Evolutionary conservation across 2,329 filamentous ascomycete species (phyloP).

Genomic region (Didymella sp.): DNA sequence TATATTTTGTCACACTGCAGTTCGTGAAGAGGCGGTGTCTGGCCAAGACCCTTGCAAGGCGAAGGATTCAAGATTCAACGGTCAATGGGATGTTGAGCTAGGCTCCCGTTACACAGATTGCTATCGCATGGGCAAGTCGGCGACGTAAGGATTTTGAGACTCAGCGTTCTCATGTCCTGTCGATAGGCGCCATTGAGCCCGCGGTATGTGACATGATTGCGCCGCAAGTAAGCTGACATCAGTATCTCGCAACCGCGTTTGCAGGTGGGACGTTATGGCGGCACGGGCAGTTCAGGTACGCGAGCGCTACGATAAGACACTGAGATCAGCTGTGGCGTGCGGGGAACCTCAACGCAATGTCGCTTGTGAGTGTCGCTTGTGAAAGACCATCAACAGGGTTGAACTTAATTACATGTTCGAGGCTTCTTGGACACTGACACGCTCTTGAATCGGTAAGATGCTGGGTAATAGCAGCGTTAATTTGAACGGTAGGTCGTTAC

Average conservation of each 20-base stretch:
- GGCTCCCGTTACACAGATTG: slow-evolving; percentile 10
- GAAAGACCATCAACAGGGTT: slow-evolving; percentile 2
- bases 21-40: slow-evolving; percentile 11
- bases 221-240: slow-evolving; percentile 27
- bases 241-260: slow-evolving; percentile 6
- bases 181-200: slow-evolving; percentile 29
- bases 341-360: slow-evolving; percentile 24
- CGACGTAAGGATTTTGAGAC: slow-evolving; percentile 6
- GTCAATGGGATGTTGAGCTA: slow-evolving; percentile 29
- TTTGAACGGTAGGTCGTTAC: slow-evolving; percentile 3
- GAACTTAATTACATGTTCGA: neutral
- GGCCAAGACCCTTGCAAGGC: slow-evolving; percentile 15
- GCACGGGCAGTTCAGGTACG: slow-evolving; percentile 23
- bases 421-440: neutral
- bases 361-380: slow-evolving; percentile 7
- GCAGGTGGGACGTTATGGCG: slow-evolving; percentile 23
- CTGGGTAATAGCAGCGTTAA: neutral
- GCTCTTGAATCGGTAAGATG: neutral
- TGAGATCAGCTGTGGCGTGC: slow-evolving; percentile 24
- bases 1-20: slow-evolving; percentile 7
- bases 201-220: slow-evolving; percentile 30
- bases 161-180: slow-evolving; percentile 4
- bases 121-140: slow-evolving; percentile 1
- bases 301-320: slow-evolving; percentile 12
- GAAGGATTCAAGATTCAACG: slow-evolving; percentile 32